phyloP scores from a whole-genome alignment of 192 early-diverging fungal genomes.

The Dispira simplex region DNA sequence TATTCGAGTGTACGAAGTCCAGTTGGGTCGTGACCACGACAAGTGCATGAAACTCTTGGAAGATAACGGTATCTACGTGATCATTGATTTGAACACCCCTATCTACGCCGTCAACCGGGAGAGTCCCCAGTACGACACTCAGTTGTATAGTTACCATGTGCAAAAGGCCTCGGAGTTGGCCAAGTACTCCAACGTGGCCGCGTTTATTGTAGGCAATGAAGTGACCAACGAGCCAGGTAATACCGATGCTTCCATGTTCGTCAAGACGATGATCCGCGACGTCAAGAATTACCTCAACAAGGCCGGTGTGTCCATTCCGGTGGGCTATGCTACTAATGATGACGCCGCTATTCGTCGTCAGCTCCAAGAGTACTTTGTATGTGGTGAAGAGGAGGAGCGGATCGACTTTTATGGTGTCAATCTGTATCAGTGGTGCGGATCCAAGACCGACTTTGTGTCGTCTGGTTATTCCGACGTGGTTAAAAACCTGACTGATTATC shows the following conservation, averaged over 20 bases:
- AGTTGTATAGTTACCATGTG: constrained; percentile 35
- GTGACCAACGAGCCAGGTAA: constrained; percentile 44
- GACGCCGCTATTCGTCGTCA: constrained; percentile 46
- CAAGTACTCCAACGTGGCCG: constrained; percentile 45
- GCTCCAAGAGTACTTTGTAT: constrained; percentile 54
- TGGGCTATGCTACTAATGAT: constrained; percentile 67
- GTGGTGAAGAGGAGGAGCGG: constrained; percentile 34
- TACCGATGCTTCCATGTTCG: constrained; percentile 43
- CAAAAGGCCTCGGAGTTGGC: constrained; percentile 47
- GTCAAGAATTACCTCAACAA: constrained; percentile 39
- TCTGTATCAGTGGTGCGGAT: constrained; percentile 68
- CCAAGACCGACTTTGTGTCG: constrained; percentile 30
- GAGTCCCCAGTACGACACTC: constrained; percentile 36
- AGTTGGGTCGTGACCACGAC: constrained; percentile 44
- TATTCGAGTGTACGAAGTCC: constrained; percentile 55
- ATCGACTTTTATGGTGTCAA: constrained; percentile 64
- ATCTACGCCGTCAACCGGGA: constrained; percentile 46
- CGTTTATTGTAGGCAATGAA: constrained; percentile 63
- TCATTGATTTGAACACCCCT: constrained; percentile 47
- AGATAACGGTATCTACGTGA: constrained; percentile 51
- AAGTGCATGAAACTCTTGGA: constrained; percentile 51
- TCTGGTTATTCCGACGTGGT: constrained; percentile 53
- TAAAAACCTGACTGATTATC: constrained; percentile 37
- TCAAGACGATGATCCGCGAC: constrained; percentile 54
- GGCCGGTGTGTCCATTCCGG: constrained; percentile 37